Percentiles rank a stretch among this genome's conserved stretches.
Evolutionary conservation across 2,329 filamentous ascomycete species (phyloP).

Genomic region (Monosporascus cannonballus): DNA sequence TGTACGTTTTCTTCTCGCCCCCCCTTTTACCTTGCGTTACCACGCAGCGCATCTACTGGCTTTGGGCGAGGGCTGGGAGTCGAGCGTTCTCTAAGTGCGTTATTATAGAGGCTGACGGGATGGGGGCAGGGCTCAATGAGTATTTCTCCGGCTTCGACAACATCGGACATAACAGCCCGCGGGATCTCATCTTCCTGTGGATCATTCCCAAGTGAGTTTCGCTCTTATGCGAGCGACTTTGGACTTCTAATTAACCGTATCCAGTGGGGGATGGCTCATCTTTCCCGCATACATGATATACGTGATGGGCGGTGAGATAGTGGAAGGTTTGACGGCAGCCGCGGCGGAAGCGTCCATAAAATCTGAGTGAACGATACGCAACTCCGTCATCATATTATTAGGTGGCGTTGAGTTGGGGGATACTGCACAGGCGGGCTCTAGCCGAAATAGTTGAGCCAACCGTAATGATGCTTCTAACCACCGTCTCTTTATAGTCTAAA

Average conservation of each 20-base stretch:
- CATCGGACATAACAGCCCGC: slow-evolving; percentile 47
- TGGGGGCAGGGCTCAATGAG: slow-evolving; percentile 45
- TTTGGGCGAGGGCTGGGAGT: too few relatives aligned
- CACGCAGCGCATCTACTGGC: too few relatives aligned
- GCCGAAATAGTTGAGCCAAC: too few relatives aligned
- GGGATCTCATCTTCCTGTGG: slow-evolving; percentile 45
- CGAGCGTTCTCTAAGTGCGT: too few relatives aligned
- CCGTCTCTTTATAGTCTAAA: neutral
- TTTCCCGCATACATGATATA: slow-evolving; percentile 47
- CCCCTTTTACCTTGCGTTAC: too few relatives aligned
- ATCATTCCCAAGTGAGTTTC: slow-evolving; percentile 52
- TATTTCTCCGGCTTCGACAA: slow-evolving; percentile 50
- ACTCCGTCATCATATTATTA: neutral
- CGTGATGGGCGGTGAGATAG: slow-evolving; percentile 41
- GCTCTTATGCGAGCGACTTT: neutral
- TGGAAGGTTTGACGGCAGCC: slow-evolving; percentile 37
- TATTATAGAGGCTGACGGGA: neutral
- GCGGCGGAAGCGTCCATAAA: slow-evolving; percentile 29
- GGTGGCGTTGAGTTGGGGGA: neutral
- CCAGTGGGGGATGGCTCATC: slow-evolving; percentile 50
- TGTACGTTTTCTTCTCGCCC: slow-evolving; percentile 34
- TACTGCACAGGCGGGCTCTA: too few relatives aligned
- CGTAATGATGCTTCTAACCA: neutral
- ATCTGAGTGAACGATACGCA: slow-evolving; percentile 28
- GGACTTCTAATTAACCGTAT: neutral